Conservation (phyloP, 805 yeast species). For the Candida anglica region DNA sequence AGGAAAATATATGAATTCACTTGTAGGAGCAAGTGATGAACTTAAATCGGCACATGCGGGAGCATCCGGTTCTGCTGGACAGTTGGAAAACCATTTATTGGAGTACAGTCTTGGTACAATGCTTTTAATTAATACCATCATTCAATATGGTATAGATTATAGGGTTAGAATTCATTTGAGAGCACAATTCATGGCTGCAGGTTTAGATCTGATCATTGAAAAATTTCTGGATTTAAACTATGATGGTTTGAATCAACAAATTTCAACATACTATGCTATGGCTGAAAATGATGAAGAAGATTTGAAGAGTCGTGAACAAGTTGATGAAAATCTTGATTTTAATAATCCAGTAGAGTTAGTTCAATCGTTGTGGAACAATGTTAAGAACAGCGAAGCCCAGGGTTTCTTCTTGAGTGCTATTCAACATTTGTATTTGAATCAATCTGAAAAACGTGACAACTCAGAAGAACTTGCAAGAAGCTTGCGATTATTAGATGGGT, state of each 20-base stretch:
- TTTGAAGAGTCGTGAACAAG: constrained; percentile 25
- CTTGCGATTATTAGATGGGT: constrained; percentile 59
- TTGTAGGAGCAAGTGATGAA: constrained; percentile 91
- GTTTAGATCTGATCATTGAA: constrained; percentile 49
- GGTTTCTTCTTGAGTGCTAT: constrained; percentile 57
- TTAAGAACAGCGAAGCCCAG: constrained; percentile 57
- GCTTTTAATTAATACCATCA: constrained; percentile 64
- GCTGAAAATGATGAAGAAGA: constrained; percentile 56
- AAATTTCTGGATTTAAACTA: constrained; percentile 50
- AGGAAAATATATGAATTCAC: constrained; percentile 79
- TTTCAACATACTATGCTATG: constrained; percentile 54
- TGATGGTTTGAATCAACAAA: constrained; percentile 61
- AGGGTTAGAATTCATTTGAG: constrained; percentile 55
- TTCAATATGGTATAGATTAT: constrained; percentile 41
- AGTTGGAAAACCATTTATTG: constrained; percentile 57
- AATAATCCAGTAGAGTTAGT: constrained; percentile 72
- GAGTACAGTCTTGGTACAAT: constrained; percentile 73
- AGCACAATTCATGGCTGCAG: constrained; percentile 54
- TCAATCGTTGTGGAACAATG: constrained; percentile 51
- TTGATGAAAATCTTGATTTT: constrained; percentile 48
- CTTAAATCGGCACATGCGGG: constrained; percentile 43
- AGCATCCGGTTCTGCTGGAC: constrained; percentile 36
- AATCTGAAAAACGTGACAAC: constrained; percentile 45
- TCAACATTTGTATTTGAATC: constrained; percentile 61
- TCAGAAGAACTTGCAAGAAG: constrained; percentile 47